Evolutionary conservation across 1,139 yeast genomes (phyloP).

Genomic region (Blastobotrys illinoisensis): DNA sequence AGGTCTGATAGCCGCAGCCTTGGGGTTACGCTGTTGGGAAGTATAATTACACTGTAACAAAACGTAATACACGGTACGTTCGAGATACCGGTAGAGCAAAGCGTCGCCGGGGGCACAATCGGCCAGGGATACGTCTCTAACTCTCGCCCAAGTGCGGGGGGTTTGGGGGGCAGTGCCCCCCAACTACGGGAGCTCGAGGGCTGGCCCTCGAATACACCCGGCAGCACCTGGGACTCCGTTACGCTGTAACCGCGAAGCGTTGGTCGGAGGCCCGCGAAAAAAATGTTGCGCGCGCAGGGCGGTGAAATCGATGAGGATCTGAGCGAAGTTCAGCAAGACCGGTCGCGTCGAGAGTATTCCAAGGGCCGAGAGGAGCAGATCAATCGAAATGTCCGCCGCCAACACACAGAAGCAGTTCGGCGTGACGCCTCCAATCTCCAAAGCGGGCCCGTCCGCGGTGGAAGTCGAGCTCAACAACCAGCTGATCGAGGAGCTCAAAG

Average conservation of each 20-base stretch:
- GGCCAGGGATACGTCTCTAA: no score
- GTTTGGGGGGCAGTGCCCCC: no score
- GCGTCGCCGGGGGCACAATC: no score
- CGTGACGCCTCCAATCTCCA: constrained; percentile 85
- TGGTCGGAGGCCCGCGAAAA: background rate
- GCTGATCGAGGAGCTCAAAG: constrained; percentile 70
- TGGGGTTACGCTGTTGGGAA: no score
- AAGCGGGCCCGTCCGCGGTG: constrained; percentile 74
- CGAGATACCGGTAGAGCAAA: no score
- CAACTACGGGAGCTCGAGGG: background rate
- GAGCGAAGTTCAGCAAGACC: no score
- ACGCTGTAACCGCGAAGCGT: no score
- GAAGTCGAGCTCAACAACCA: constrained; percentile 72
- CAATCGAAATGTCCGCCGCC: background rate
- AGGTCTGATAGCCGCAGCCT: no score
- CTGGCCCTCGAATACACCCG: background rate
- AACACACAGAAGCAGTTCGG: constrained; percentile 41
- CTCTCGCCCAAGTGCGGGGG: no score
- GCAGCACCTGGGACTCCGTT: no score
- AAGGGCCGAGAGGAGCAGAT: background rate
- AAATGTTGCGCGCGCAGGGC: background rate
- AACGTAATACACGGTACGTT: no score
- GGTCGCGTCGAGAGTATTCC: background rate
- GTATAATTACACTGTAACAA: no score
- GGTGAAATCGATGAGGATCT: background rate